These are phyloP conservation scores for Cyclotella baltica DNA, from an alignment of 108 stramenopile species.

Conservation along the genomic window DNA sequence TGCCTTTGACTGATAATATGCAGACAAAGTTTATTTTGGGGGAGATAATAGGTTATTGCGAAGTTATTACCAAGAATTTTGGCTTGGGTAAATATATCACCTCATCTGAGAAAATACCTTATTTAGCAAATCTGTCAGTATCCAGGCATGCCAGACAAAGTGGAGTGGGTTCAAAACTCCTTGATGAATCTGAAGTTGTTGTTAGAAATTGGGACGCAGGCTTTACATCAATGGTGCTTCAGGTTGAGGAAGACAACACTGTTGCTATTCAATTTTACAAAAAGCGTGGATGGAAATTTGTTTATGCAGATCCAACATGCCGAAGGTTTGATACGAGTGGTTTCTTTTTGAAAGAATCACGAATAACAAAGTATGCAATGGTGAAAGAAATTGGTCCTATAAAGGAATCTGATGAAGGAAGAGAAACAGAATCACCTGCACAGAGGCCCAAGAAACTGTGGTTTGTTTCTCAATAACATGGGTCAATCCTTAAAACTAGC, in stretches of 20 bases:
- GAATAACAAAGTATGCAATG: constrained; percentile 71
- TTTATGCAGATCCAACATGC: constrained; percentile 78
- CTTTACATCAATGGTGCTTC: constrained; percentile 71
- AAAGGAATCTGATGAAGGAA: neutral
- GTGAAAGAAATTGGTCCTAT: constrained; percentile 73
- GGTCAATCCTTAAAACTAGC: too few relatives aligned
- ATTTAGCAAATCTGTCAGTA: constrained; percentile 79
- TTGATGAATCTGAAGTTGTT: constrained; percentile 71
- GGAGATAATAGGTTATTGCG: constrained; percentile 79
- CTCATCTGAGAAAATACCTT: constrained; percentile 54
- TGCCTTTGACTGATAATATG: neutral
- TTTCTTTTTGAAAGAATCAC: constrained; percentile 65
- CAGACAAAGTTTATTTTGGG: constrained; percentile 55
- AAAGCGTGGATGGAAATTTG: constrained; percentile 70
- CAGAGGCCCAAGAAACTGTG: constrained; percentile 16
- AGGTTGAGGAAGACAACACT: constrained; percentile 86
- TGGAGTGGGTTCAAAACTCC: constrained; percentile 74
- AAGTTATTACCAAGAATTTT: constrained; percentile 73
- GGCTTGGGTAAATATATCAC: constrained; percentile 60
- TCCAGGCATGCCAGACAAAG: constrained; percentile 59
- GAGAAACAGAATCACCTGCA: neutral
- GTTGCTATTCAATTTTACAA: constrained; percentile 74
- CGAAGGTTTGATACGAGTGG: constrained; percentile 73
- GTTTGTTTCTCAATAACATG: constrained; percentile 15
- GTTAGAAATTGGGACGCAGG: constrained; percentile 66